Evolutionary conservation across 768 basidiomycete species (phyloP).

Genomic region (Termitomyces sp.): DNA sequence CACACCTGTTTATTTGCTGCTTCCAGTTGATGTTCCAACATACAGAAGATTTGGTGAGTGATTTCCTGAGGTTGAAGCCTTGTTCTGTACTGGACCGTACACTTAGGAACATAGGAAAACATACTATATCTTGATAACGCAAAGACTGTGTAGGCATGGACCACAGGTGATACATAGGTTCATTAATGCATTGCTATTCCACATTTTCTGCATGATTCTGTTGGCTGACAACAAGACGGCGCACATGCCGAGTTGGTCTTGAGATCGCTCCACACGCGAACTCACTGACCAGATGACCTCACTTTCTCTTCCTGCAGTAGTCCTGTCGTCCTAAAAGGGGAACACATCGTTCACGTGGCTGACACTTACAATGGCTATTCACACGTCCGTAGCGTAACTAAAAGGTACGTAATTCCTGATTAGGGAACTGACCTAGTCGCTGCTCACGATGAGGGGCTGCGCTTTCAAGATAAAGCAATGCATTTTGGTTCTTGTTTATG

Average conservation of each 20-base stretch:
- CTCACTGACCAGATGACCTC: neutral
- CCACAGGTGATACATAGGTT: too few relatives aligned
- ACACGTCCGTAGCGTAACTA: neutral
- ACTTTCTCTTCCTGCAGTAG: neutral
- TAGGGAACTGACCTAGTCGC: neutral
- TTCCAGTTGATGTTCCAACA: too few relatives aligned
- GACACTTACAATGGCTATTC: neutral
- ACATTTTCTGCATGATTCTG: too few relatives aligned
- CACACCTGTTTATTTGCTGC: too few relatives aligned
- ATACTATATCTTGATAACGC: too few relatives aligned
- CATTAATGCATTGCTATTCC: too few relatives aligned
- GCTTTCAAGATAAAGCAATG: neutral
- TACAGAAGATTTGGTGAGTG: too few relatives aligned
- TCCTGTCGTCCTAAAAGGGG: neutral
- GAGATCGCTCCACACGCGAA: neutral
- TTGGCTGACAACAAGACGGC: too few relatives aligned
- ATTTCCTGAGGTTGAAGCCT: too few relatives aligned
- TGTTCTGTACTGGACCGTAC: too few relatives aligned
- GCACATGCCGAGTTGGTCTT: neutral
- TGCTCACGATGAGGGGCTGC: neutral
- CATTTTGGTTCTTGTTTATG: neutral
- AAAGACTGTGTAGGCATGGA: too few relatives aligned
- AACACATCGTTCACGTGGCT: neutral
- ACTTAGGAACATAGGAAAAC: too few relatives aligned
- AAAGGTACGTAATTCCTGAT: neutral